Percentiles rank a stretch among this genome's conserved stretches.
These are phyloP conservation scores for Nevesoporus exiguus DNA, from an alignment of 768 basidiomycete genomes.

Conservation along the genomic window DNA sequence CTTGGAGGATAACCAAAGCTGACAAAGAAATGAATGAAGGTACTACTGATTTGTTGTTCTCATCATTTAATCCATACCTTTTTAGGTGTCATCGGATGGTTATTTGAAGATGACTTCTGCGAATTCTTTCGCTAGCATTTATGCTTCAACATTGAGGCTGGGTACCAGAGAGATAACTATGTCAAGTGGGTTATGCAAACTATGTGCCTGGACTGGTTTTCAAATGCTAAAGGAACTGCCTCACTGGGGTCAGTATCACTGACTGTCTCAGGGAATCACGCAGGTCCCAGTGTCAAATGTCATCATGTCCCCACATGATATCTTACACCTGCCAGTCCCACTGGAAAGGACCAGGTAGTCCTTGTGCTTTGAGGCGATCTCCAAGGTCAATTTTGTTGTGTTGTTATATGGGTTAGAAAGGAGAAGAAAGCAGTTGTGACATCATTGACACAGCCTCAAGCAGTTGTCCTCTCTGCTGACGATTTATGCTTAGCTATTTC, in stretches of 20 bases:
- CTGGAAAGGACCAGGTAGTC: neutral
- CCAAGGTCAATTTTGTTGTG: neutral
- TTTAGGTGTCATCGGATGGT: neutral
- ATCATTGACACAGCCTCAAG: no score
- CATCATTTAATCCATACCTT: neutral
- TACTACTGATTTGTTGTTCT: no score
- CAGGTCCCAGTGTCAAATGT: neutral
- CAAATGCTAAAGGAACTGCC: neutral
- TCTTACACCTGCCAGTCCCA: neutral
- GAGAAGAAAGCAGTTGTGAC: neutral
- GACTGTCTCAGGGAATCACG: neutral
- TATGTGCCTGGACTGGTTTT: neutral
- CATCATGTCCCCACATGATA: neutral
- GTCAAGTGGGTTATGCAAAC: neutral
- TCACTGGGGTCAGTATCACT: neutral
- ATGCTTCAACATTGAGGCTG: neutral
- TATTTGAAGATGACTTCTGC: neutral
- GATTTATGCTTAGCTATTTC: neutral
- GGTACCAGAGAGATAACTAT: neutral
- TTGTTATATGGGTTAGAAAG: neutral
- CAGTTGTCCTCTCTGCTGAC: neutral
- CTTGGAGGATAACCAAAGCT: no score
- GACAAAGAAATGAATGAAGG: no score
- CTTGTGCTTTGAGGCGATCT: neutral
- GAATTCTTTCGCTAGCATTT: neutral